Evolutionary conservation across 371 early-diverging fungal species (phyloP), one percentile per base, ranked within the genome.

Genomic region (Rhizopus arrhizus): DNA sequence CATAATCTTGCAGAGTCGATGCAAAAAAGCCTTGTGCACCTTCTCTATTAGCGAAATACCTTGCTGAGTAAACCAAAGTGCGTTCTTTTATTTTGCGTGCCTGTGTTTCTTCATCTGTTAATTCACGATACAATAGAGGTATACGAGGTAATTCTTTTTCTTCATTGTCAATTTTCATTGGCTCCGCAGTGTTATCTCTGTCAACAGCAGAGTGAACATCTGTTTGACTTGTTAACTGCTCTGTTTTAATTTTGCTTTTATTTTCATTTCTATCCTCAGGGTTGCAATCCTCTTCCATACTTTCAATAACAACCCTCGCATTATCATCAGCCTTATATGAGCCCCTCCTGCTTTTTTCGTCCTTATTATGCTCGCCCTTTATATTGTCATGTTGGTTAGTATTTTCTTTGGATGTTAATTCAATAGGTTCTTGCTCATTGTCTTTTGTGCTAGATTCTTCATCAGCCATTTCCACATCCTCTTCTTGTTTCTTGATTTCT

Each of bases 1-100:
- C 81, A 61, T 81, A 81, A 54, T 78, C 81, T 59, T 81, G 81
- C 53, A 81, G 58, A 4, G 74, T 78, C 1, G 78, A 76, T 12
- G 78, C 68, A 54, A 81, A 81, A 36, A 81, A 76, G 12, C 74
- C 73, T 58, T 76, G 72, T 3, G 74, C 71, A 22, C 77, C 65
- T 64, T 81, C 81, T 59, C 81, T 62, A 51, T 81, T 75, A 12
- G 76, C 74, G 58, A 81, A 77, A 58, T 76, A 76, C 46, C 78
- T 65, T 36, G 76, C 80, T 16, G 78, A 74, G 38, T 50, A 57
- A 47, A 68, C 65, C 15, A 81, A 46, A 8, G 78, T 77, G 5
- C 75, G 65, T 53, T 78, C 81, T 45, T 71, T 73, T 9, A 73
- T 53, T 51, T 70, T 72, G 22, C 78, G 74, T 15, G 46, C 51